A percentile compares a stretch with the other conserved stretches of the same genome.
These are phyloP conservation scores for Mikania micrantha DNA, from an alignment of 129 eudicot species.

Conservation along the genomic window DNA sequence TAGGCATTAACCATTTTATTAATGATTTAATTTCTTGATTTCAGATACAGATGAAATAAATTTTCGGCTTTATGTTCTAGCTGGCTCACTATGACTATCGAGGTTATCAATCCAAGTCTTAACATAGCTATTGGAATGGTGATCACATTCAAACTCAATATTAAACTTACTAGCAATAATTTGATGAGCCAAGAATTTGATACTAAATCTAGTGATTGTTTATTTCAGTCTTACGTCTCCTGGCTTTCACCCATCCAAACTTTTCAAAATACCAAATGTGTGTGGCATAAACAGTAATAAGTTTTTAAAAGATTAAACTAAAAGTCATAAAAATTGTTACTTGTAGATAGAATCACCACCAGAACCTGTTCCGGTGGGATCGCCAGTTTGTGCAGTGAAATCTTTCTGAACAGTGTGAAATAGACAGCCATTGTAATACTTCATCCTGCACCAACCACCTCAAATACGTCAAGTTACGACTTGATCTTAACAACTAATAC, in stretches of 20 bases:
- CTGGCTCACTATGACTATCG: neutral
- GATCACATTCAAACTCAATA: neutral
- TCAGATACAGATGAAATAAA: neutral
- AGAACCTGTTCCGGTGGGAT: constrained; percentile 75
- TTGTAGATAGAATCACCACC: constrained; percentile 88
- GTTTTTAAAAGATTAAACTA: neutral
- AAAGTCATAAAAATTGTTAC: constrained; percentile 32
- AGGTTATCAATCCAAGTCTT: neutral
- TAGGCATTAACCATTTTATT: neutral
- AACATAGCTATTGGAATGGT: neutral
- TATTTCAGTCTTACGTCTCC: neutral
- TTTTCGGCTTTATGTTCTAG: neutral
- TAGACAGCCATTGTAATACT: constrained; percentile 85
- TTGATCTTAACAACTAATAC: neutral
- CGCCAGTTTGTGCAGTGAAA: constrained; percentile 89
- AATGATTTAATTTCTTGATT: neutral
- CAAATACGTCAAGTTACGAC: neutral
- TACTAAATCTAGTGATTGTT: neutral
- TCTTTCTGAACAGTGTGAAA: constrained; percentile 91
- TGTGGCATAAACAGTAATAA: neutral
- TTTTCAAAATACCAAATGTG: neutral
- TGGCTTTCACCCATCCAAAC: neutral
- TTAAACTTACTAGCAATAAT: neutral
- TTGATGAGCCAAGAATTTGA: neutral
- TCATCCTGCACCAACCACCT: constrained; percentile 55